These are phyloP conservation scores for Chondrus crispus DNA, from an alignment of 23 red algal species.

Conservation along the genomic window DNA sequence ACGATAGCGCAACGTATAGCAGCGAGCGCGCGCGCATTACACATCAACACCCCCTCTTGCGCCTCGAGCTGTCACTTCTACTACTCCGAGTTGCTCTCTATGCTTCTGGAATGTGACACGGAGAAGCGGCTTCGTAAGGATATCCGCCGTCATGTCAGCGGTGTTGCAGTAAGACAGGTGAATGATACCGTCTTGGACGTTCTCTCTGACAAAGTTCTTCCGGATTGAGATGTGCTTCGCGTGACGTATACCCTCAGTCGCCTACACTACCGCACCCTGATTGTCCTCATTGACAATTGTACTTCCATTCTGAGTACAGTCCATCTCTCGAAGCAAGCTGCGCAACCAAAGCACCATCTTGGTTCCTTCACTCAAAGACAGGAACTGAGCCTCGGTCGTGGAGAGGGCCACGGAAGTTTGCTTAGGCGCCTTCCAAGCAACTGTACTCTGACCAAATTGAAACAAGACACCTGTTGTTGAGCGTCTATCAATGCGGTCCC, in stretches of 20 bases:
- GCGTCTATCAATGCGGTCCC: not conserved
- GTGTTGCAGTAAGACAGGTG: not conserved
- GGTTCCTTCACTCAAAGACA: not conserved
- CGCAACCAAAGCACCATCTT: constrained; percentile 1
- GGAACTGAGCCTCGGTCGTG: constrained; percentile 24
- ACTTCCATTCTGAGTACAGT: not conserved
- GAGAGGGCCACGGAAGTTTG: constrained; percentile 14
- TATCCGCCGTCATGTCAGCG: not conserved
- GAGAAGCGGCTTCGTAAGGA: not conserved
- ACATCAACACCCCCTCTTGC: too few relatives aligned
- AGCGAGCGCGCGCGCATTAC: too few relatives aligned
- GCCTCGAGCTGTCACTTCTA: too few relatives aligned
- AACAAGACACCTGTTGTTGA: constrained; percentile 21
- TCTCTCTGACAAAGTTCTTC: not conserved
- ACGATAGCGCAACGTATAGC: too few relatives aligned
- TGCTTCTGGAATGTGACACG: not conserved
- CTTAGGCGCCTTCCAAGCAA: constrained; percentile 14
- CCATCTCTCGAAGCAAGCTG: constrained; percentile 10
- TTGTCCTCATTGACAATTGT: not conserved
- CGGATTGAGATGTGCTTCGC: not conserved
- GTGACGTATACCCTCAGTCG: not conserved
- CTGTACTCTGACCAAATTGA: not conserved
- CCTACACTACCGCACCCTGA: not conserved
- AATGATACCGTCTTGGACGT: not conserved
- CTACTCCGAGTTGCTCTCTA: too few relatives aligned